Evolutionary conservation across 805 yeast species (phyloP).

Genomic region (Wickerhamomyces mucosus): DNA sequence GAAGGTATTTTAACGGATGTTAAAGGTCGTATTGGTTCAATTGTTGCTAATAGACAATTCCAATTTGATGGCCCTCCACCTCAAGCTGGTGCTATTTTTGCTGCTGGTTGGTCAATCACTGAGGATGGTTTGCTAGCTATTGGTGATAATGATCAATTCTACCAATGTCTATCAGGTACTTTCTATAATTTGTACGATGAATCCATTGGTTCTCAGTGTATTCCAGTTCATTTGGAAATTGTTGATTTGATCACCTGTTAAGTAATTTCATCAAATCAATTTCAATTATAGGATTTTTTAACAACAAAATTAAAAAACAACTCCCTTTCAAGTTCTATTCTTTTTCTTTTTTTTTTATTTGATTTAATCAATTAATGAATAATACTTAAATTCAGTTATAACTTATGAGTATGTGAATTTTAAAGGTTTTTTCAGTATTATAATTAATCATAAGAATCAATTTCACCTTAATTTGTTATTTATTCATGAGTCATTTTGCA

Average conservation of each 20-base stretch:
- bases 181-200: conserved; percentile 74
- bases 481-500: too few species aligned
- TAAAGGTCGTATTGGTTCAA: conserved; percentile 62
- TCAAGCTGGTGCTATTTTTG: conserved; percentile 67
- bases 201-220: conserved; percentile 52
- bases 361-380: too few species aligned
- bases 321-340: not conserved
- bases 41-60: conserved; percentile 78
- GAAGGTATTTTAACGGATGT: conserved; percentile 45
- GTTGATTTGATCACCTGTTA: conserved; percentile 51
- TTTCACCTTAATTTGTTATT: too few species aligned
- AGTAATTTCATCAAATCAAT: not conserved
- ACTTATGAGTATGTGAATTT: too few species aligned
- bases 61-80: conserved; percentile 85
- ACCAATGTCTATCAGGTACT: conserved; percentile 66
- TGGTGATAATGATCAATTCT: conserved; percentile 53
- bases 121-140: conserved; percentile 54
- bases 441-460: too few species aligned
- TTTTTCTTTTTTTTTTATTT: conserved; percentile 1
- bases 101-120: conserved; percentile 54
- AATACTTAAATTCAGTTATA: too few species aligned
- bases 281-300: not conserved
- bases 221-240: conserved; percentile 48
- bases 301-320: too few species aligned
- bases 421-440: too few species aligned